Evolutionary conservation across 768 basidiomycete species (phyloP).

Genomic region (Suillus clintonianus): DNA sequence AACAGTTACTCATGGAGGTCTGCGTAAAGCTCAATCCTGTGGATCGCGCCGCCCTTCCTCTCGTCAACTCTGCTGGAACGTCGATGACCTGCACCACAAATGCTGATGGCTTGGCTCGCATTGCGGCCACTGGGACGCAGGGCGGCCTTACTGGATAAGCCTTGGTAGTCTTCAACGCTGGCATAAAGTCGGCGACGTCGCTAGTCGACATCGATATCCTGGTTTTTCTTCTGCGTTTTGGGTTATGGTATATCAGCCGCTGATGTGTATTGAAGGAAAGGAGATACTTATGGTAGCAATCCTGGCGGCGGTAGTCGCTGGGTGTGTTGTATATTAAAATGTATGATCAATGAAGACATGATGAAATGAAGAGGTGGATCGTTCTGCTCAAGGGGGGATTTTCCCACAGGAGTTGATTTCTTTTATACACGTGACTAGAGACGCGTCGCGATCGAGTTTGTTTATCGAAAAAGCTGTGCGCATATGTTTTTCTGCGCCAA

Average conservation of each 20-base stretch:
- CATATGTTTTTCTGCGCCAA: too few relatives aligned
- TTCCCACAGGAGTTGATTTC: background rate
- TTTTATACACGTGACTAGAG: background rate
- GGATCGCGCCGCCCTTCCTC: conserved; percentile 46
- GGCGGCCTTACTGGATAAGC: conserved; percentile 45
- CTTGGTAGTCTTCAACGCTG: background rate
- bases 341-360: background rate
- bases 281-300: background rate
- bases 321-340: background rate
- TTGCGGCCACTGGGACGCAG: conserved; percentile 43
- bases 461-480: background rate
- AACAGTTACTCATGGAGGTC: conserved; percentile 90
- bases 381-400: background rate
- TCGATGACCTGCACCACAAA: conserved; percentile 51
- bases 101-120: conserved; percentile 45
- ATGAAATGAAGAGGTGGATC: background rate
- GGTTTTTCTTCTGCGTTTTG: background rate
- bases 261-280: background rate
- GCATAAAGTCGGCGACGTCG: background rate
- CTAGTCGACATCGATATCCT: background rate
- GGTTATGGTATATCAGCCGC: background rate
- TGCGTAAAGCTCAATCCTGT: conserved; percentile 68
- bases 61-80: conserved; percentile 55
- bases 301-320: conserved; percentile 5
- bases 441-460: background rate